These are phyloP conservation scores for Kandelia obovata DNA, from an alignment of 345 rosid species.

Conservation along the genomic window DNA sequence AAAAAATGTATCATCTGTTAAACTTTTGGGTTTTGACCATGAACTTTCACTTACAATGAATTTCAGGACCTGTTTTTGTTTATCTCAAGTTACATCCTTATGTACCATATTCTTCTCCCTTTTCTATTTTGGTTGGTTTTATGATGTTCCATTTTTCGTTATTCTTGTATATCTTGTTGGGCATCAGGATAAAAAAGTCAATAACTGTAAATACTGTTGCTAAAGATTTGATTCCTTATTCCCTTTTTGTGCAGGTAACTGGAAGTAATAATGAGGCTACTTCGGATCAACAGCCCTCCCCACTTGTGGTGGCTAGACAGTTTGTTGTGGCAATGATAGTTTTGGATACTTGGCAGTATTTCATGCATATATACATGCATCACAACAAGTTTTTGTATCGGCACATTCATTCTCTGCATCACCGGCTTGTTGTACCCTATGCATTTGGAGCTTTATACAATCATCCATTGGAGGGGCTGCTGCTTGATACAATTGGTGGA, in stretches of 20 bases:
- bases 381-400: not conserved
- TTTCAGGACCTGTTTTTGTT: not conserved
- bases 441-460: not conserved
- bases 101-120: not conserved
- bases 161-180: not conserved
- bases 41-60: not conserved
- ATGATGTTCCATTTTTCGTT: not conserved
- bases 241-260: constrained; percentile 48
- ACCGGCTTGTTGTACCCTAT: not conserved
- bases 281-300: constrained; percentile 33
- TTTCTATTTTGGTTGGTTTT: not conserved
- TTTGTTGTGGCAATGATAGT: not conserved
- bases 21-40: not conserved
- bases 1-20: too few species aligned
- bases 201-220: not conserved
- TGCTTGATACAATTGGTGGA: not conserved
- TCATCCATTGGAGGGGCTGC: not conserved
- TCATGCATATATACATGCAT: too few species aligned
- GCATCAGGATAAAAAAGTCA: not conserved
- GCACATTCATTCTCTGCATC: not conserved
- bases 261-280: constrained; percentile 47
- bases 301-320: constrained; percentile 49
- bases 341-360: too few species aligned
- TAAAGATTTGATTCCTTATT: not conserved
- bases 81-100: not conserved